A percentile compares a stretch with the other conserved stretches of the same genome.
phyloP scores from a whole-genome alignment of 1,139 yeast genomes.

The Geotrichum siamense region DNA sequence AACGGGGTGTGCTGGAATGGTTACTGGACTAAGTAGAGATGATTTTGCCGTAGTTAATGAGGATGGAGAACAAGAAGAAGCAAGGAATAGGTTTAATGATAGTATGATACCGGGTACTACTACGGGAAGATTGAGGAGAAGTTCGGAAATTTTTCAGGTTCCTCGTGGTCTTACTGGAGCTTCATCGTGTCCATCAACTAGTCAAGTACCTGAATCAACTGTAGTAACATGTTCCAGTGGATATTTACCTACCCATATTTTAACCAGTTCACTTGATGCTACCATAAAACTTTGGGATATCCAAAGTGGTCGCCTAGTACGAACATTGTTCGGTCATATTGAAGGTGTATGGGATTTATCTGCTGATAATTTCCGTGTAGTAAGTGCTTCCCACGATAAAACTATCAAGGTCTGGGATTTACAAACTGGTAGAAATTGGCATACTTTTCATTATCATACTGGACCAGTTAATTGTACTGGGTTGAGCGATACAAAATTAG shows the following conservation, averaged over 20 bases:
- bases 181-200: neutral
- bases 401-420: conserved; percentile 91
- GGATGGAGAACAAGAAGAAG: conserved; percentile 9
- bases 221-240: neutral
- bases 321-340: conserved; percentile 94
- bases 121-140: neutral
- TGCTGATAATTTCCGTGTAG: conserved; percentile 89
- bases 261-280: conserved; percentile 86
- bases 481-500: conserved; percentile 80
- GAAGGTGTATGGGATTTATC: conserved; percentile 97
- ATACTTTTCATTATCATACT: conserved; percentile 57
- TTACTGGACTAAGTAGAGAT: conserved; percentile 2
- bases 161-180: neutral
- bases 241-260: conserved; percentile 60
- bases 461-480: conserved; percentile 83
- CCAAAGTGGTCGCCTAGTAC: conserved; percentile 72
- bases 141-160: conserved; percentile 3
- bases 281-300: conserved; percentile 94
- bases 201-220: neutral
- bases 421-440: conserved; percentile 88
- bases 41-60: conserved; percentile 7
- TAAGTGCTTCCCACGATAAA: conserved; percentile 90
- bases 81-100: conserved; percentile 6
- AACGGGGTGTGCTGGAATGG: conserved; percentile 5
- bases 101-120: neutral